These are phyloP conservation scores for Phytophthora aleatoria DNA, from an alignment of 352 stramenopile genomes.

Conservation along the genomic window DNA sequence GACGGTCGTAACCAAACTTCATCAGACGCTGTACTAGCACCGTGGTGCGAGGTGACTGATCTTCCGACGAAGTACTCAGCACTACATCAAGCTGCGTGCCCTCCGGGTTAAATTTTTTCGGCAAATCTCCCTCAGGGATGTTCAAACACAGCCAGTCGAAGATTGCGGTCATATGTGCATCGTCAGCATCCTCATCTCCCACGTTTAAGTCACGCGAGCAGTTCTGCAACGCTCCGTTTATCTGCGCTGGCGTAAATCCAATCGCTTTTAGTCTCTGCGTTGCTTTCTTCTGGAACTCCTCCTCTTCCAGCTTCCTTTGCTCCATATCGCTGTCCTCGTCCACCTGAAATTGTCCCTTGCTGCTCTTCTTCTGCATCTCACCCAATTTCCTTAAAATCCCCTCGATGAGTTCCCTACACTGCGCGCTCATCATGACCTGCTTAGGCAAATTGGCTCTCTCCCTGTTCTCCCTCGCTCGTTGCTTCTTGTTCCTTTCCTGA, in stretches of 20 bases:
- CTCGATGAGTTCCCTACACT: constrained; percentile 90
- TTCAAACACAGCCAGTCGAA: constrained; percentile 88
- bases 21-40: constrained; percentile 76
- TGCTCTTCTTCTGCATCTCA: constrained; percentile 20
- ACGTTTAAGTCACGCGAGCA: constrained; percentile 13
- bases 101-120: constrained; percentile 85
- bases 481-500: constrained; percentile 76
- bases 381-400: constrained; percentile 65
- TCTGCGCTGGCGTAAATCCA: constrained; percentile 59
- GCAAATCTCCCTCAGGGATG: constrained; percentile 71
- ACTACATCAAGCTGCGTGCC: constrained; percentile 92
- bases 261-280: constrained; percentile 50
- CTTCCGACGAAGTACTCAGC: constrained; percentile 22
- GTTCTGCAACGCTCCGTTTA: constrained; percentile 53
- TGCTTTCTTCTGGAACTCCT: constrained; percentile 20
- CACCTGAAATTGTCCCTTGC: not conserved
- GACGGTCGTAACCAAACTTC: constrained; percentile 79
- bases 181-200: constrained; percentile 24
- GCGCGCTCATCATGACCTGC: constrained; percentile 91
- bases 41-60: constrained; percentile 22
- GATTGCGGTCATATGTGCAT: constrained; percentile 37
- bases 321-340: constrained; percentile 8
- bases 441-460: constrained; percentile 90
- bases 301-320: constrained; percentile 20
- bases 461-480: constrained; percentile 89